Evolutionary conservation across 345 rosid species (phyloP), one percentile per base, ranked within the genome.

Genomic region (Isatis tinctoria): DNA sequence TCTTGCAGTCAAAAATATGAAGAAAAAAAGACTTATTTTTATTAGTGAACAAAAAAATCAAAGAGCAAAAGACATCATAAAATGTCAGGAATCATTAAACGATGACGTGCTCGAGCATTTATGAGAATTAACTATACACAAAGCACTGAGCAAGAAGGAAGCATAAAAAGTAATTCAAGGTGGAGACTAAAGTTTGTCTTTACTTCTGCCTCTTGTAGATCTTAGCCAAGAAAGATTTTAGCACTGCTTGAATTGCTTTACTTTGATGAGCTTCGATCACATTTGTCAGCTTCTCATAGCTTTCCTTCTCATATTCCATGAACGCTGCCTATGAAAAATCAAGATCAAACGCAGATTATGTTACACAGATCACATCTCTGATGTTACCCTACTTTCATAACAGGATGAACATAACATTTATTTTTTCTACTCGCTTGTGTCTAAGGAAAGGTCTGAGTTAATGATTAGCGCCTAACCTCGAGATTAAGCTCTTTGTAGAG

Each of bases 161-260:
- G 51, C 10, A 45, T 16, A 45, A 18, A 2, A 2, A 45, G 22
- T n/a, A 45, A 45, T 17, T 45, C 32, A 51, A 13, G 10, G 14
- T 51, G 12, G 30, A 0, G 30, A 51, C 57, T 32, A 43, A 43
- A n/a, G 8, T 43, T 5, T n/a, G 20, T 44, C 20, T 5, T 43
- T 78, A 88, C 77, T 86, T 89, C 76, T 85, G 83, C 80, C 97
- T 89, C 90, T 89, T 89, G 89, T 89, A 91, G 74, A 91, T 91
- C 83, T 91, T 91, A 11, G 75, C 90, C 87, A 87, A 62, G 78
- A 91, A 91, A 1, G 96, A 87, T 82, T 86, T 89, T 83, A 91
- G 83, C 77, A 91, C 93, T 51, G 87, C 86, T 72, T 87, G 91
- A 70, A 91, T 87, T 65, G 88, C 80, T 74, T 79, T 82, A 81